Evolutionary conservation across 331 rosid genomes (phyloP), one percentile per base, ranked within the genome.

Genomic region (Acacia concinna): DNA sequence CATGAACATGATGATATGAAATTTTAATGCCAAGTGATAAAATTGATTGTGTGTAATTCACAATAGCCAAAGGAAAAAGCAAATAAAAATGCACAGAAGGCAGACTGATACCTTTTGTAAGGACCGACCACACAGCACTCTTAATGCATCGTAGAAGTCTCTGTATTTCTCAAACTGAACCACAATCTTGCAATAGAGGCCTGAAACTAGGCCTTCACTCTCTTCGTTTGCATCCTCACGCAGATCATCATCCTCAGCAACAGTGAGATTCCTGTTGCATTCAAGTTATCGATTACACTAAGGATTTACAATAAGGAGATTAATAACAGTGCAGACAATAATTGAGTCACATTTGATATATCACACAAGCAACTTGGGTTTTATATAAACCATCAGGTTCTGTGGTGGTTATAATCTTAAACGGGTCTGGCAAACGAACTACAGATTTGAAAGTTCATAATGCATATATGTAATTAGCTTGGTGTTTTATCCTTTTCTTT

Each of bases 111-210:
- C 98, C 97, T 93, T 95, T 75, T 89, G 96, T 86, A 95, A 76
- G 11, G 97, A 93, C 74, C 98, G 96, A 60, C 99, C 86, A 25
- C 94, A 88, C 47, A 95, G 82, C 52, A 87, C 93, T 81, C 81
- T 91, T 80, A 95, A 68, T 44, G 97, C 92, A 84, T 91, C 88
- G 44, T 75, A 85, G 84, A 91, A 95, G 83, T 93, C 98, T 83
- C 54, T 77, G 87, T 82, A 83, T 65, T 85, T 93, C 82, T 93
- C 99, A 27, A 91, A 95, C 89, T 95, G 99, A 85, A 91, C 97
- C 66, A 91, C 90, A 76, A 95, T 85, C 90, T 89, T 95, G 86
- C 98, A 95, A 83, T 89, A 91, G 70, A 95, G 94, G 69, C 98
- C 97, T 2, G 94, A 85, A 80, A 91, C 90, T 79, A 95, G 75